These are phyloP conservation scores for Penicillium riverlandense DNA, from an alignment of 495 filamentous ascomycete species.

Conservation along the genomic window DNA sequence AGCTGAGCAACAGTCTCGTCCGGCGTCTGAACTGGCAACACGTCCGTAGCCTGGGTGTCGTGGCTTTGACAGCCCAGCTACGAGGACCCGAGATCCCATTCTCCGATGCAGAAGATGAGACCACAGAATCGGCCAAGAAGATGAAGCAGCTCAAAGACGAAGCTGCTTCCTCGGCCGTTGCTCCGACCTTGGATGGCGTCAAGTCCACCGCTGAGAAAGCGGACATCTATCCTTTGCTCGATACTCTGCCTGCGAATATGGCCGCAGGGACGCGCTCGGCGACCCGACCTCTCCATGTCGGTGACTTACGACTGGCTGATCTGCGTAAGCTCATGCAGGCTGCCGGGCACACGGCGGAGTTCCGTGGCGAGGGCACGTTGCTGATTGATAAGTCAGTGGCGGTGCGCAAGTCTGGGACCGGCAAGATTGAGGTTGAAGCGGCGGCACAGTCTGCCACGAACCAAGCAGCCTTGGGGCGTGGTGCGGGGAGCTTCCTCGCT, in stretches of 20 bases:
- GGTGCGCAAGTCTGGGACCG: conserved; percentile 80
- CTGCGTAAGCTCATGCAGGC: conserved; percentile 75
- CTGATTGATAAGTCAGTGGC: conserved; percentile 82
- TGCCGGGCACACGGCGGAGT: conserved; percentile 82
- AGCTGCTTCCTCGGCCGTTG: conserved; percentile 15
- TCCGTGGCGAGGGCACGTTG: conserved; percentile 86
- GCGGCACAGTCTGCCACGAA: conserved; percentile 42
- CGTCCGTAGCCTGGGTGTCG: conserved; percentile 79
- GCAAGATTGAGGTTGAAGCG: conserved; percentile 84
- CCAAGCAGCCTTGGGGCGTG: conserved; percentile 23
- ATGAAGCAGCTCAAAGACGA: conserved; percentile 52
- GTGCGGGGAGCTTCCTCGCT: conserved; percentile 57
- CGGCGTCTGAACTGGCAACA: conserved; percentile 90
- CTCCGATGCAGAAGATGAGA: conserved; percentile 23
- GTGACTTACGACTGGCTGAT: conserved; percentile 85
- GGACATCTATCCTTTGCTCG: conserved; percentile 55
- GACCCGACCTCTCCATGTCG: conserved; percentile 87
- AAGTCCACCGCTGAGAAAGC: conserved; percentile 20
- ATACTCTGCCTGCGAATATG: conserved; percentile 69
- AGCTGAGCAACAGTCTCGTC: conserved; percentile 74
- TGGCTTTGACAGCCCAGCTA: conserved; percentile 70
- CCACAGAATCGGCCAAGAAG: conserved; percentile 55
- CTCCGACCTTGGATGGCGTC: conserved; percentile 14
- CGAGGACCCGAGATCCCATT: conserved; percentile 22
- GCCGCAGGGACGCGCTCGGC: conserved; percentile 68